Percentiles rank a stretch among this genome's conserved stretches.
phyloP scores from a whole-genome alignment of 768 basidiomycete genomes.

The Ramaria rubella region DNA sequence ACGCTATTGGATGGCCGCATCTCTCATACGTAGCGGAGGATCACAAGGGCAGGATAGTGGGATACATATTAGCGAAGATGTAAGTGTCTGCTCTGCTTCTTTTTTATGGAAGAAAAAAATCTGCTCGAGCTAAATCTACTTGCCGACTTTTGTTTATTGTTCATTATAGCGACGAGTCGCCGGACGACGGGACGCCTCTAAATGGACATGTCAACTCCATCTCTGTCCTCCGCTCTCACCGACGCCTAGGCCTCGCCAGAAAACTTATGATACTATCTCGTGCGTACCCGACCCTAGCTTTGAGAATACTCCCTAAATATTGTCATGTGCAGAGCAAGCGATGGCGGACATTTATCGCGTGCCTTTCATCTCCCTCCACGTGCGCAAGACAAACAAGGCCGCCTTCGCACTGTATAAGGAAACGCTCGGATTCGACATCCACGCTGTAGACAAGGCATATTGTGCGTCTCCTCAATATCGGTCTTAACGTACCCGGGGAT shows the following conservation, averaged over 20 bases:
- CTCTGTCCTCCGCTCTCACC: slow-evolving; percentile 83
- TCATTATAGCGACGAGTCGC: slow-evolving; percentile 47
- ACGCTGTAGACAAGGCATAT: slow-evolving; percentile 81
- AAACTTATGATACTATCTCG: slow-evolving; percentile 91
- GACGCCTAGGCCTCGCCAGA: slow-evolving; percentile 89
- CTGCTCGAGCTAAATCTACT: not conserved
- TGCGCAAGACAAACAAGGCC: slow-evolving; percentile 91
- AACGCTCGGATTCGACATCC: slow-evolving; percentile 83
- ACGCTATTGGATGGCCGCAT: slow-evolving; percentile 86
- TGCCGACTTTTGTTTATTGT: not conserved
- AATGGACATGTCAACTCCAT: slow-evolving; percentile 97
- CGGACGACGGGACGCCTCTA: slow-evolving; percentile 49
- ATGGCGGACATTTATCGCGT: slow-evolving; percentile 88
- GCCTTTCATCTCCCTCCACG: slow-evolving; percentile 79
- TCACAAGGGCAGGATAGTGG: slow-evolving; percentile 80
- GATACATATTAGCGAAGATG: slow-evolving; percentile 95
- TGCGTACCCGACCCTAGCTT: slow-evolving; percentile 38
- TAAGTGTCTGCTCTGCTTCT: slow-evolving; percentile 29
- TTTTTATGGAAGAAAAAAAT: slow-evolving; percentile 11
- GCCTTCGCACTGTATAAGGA: slow-evolving; percentile 86
- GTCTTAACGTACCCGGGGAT: not conserved
- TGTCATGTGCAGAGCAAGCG: slow-evolving; percentile 60
- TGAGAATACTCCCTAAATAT: slow-evolving; percentile 4
- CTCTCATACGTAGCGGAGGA: slow-evolving; percentile 92
- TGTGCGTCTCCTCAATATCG: slow-evolving; percentile 46